phyloP scores from a whole-genome alignment of 2,329 filamentous ascomycete species.

The Calonectria henricotiae region DNA sequence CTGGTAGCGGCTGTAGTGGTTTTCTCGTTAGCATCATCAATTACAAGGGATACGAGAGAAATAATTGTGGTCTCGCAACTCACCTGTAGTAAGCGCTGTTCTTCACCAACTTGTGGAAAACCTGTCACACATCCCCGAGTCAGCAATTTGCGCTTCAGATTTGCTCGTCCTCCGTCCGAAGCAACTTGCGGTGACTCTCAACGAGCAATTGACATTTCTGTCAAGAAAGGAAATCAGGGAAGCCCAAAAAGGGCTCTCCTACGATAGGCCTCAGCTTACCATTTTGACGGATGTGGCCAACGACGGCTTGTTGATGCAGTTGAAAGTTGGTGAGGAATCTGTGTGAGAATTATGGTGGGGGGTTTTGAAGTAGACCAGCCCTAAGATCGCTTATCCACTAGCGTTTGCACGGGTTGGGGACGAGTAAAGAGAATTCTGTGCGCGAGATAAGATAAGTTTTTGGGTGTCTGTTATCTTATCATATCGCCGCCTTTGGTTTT shows the following conservation, averaged over 20 bases:
- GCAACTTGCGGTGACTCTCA: conserved; percentile 96
- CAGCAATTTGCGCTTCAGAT: conserved; percentile 99
- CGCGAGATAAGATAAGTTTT: neutral
- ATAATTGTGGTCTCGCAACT: conserved; percentile 60
- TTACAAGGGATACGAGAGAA: neutral
- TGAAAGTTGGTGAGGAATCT: conserved; percentile 55
- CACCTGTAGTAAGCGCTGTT: conserved; percentile 99
- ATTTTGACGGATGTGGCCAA: conserved; percentile 75
- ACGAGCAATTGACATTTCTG: conserved; percentile 66
- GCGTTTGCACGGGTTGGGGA: conserved; percentile 57
- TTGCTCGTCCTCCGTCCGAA: conserved; percentile 80
- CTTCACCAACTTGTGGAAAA: conserved; percentile 96
- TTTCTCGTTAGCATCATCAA: conserved; percentile 50
- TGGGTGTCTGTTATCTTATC: conserved; percentile 36
- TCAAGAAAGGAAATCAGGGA: conserved; percentile 53
- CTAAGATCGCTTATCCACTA: conserved; percentile 45
- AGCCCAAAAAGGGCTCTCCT: conserved; percentile 39
- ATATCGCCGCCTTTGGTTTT: neutral
- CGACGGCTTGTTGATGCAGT: conserved; percentile 60
- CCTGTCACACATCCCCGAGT: conserved; percentile 84
- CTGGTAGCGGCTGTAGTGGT: conserved; percentile 87
- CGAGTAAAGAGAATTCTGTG: conserved; percentile 57
- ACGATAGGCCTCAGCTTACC: conserved; percentile 73
- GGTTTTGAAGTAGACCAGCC: conserved; percentile 52
- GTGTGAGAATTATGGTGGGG: conserved; percentile 59